A percentile compares a stretch with the other conserved stretches of the same genome.
These are phyloP conservation scores for Micromonas pusilla DNA, from an alignment of 139 green algal genomes.

Conservation along the genomic window DNA sequence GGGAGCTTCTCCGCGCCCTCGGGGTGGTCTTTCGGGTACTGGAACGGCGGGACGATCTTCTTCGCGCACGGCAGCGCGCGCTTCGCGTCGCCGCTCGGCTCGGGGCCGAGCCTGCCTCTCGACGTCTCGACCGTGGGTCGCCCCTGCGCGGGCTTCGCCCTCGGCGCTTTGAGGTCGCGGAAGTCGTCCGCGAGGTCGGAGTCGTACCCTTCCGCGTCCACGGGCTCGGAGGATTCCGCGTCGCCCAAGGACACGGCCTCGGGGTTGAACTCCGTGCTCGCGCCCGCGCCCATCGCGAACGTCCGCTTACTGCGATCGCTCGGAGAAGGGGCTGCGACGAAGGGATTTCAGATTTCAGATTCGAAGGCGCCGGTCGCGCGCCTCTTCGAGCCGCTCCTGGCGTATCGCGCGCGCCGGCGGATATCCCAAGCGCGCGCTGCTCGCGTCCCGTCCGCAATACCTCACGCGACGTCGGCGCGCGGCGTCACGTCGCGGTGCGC, in stretches of 20 bases:
- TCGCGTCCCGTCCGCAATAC: no score
- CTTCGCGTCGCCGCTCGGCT: constrained; percentile 14
- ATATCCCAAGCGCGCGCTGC: no score
- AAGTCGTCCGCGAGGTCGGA: constrained; percentile 17
- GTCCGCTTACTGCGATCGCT: background rate
- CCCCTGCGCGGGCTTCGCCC: background rate
- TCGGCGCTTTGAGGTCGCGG: background rate
- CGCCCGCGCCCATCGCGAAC: background rate
- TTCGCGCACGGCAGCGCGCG: background rate
- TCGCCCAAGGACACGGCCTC: background rate
- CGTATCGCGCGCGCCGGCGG: no score
- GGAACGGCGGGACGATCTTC: background rate
- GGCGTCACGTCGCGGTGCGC: no score
- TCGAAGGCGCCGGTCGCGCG: no score
- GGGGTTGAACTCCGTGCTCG: background rate
- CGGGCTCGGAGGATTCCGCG: background rate
- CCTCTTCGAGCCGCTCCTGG: no score
- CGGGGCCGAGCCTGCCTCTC: background rate
- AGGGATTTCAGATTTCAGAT: background rate
- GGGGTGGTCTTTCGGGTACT: constrained; percentile 1
- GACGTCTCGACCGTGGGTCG: background rate
- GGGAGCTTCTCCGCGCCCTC: background rate
- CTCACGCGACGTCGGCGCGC: no score
- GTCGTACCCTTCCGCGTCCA: constrained; percentile 10
- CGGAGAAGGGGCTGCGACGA: background rate